A percentile compares a stretch with the other conserved stretches of the same genome.
These are phyloP conservation scores for Saccharomycopsis crataegensis DNA, from an alignment of 1,139 yeast genomes.

Conservation along the genomic window DNA sequence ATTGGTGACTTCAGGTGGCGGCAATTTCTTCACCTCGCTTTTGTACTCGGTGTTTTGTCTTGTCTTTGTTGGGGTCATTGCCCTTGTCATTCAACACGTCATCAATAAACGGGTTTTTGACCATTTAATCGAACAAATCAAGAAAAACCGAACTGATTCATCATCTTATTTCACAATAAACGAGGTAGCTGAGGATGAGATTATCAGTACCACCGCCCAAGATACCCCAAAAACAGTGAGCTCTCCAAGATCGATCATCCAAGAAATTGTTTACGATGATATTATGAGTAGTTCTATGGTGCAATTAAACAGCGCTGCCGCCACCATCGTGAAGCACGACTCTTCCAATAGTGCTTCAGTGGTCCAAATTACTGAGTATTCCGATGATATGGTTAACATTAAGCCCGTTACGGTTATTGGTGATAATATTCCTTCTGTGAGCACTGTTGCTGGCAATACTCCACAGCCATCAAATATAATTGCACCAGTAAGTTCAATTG, in stretches of 20 bases:
- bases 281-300: conserved; percentile 17
- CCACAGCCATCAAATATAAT: neutral
- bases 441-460: neutral
- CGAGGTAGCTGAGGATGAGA: conserved; percentile 19
- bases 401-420: neutral
- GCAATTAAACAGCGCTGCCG: conserved; percentile 14
- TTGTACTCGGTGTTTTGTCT: conserved; percentile 42
- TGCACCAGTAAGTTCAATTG: too few species aligned
- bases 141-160: conserved; percentile 29
- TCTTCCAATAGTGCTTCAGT: neutral
- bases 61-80: conserved; percentile 35
- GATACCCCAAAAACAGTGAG: neutral
- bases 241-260: conserved; percentile 15
- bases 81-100: conserved; percentile 32
- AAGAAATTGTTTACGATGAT: conserved; percentile 19
- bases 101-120: conserved; percentile 35
- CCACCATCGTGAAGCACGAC: conserved; percentile 1
- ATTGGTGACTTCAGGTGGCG: conserved; percentile 3
- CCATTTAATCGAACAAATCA: conserved; percentile 36
- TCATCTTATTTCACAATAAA: conserved; percentile 31
- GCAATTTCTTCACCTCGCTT: conserved; percentile 23
- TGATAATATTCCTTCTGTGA: neutral
- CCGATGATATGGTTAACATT: conserved; percentile 4
- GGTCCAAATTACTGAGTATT: neutral
- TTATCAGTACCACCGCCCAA: neutral